Evolutionary conservation across 805 yeast genomes (phyloP), one percentile per base, ranked within the genome.

Genomic region (Grigorovia transvaalensis): DNA sequence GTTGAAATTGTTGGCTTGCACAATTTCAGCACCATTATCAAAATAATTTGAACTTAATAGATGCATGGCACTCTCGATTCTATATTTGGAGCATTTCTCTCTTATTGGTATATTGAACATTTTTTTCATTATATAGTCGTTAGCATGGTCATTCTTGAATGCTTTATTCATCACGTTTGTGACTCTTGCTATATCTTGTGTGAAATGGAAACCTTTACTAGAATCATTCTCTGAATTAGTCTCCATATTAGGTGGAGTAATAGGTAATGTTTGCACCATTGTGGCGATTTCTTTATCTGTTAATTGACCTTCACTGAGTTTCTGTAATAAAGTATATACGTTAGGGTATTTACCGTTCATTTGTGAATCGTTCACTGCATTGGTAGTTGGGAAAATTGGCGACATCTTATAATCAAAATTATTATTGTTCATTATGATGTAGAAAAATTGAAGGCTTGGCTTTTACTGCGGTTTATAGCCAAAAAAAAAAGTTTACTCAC

Each of bases 1-100:
- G 55, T 66, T 63, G 52, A 60, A 66, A 49, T 65, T 56, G 51
- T 65, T 65, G 40, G 63, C 60, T 52, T 67, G 65, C 40, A 58
- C 57, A n/a, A 66, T 49, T 45, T 66, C 68, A 23, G 68, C 71
- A 40, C 68, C 68, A 35, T 60, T 49, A 52, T 66, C 67, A 47
- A 57, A 51, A 51, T 61, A 65, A 50, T 55, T 53, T 1, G 64
- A 52, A 12, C 60, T 53, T 40, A 59, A 62, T 35, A 60, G 59
- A 23, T 57, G 55, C 44, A 61, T 51, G 44, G 64, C 58, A 18
- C 65, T 58, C 46, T 63, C 59, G 27, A 58, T 54, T 44, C 68
- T 57, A 35, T 51, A 59, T 47, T 55, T 56, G 11, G 63, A 58
- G n/a, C 59, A 55, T 3, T 55, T 56, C 35, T 62, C 64, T 4